Evolutionary conservation across 2,329 filamentous ascomycete genomes (phyloP), one percentile per base, ranked within the genome.

Genomic region (Colletotrichum lini): DNA sequence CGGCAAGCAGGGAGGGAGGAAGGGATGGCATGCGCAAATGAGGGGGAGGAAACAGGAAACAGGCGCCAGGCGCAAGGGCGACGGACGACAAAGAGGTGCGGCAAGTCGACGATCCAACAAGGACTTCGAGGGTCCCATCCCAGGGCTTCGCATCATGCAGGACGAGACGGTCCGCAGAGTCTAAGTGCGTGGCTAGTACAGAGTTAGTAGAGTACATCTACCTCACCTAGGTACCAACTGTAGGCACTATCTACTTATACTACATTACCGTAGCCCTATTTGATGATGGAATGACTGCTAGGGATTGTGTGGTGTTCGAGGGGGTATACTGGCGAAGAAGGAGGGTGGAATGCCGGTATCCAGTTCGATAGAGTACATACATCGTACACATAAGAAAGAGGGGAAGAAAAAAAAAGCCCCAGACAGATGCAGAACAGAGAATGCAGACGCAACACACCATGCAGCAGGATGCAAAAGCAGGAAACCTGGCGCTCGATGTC

Each of bases 111-210:
- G 58, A 53, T 18, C 23, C 15, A 42, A 13, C 16, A 62, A 18
- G 59, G 47, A 57, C 45, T 67, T 66, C 40, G 44, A 59, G 47
- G 38, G 64, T 45, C 52, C 65, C 35, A 38, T 38, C 35, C 58
- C 61, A 63, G 52, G 65, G 35, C 35, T 38, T 38, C 35, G 35
- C 35, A 58, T 71, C 68, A 71, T 71, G 69, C 69, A 71, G 65
- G 58, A 68, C 63, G 59, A 71, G 53, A 45, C 65, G 69, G 65
- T 63, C 65, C 58, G 69, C 59, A 59, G 58, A 38, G 42, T 71
- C 65, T 52, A 64, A 63, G 69, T 71, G 65, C 53, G 26, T 49
- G 59, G 59, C 53, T 53, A 58, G 52, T 50, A 53, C n/a, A n/a
- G n/a, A n/a, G n/a, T n/a, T 38, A 10, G 9, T 10, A 10, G 9